Evolutionary conservation across 2,329 filamentous ascomycete genomes (phyloP), one percentile per base, ranked within the genome.

Genomic region (Microascus cirrosus): DNA sequence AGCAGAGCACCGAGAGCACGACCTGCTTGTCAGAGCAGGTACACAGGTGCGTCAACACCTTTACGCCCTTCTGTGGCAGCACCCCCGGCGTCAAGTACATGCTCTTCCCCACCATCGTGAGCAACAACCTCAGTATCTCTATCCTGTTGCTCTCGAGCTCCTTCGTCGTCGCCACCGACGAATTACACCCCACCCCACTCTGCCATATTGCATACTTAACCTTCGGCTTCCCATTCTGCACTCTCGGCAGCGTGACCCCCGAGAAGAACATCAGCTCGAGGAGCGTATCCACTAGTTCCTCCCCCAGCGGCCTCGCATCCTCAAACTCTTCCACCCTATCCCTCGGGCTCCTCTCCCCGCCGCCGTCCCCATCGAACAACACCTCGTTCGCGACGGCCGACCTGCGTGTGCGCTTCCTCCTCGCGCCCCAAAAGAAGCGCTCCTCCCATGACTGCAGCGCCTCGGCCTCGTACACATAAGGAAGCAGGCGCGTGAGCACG

Each of bases 161-260:
- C 70, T 90, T 95, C 56, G 86, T 96, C 3, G 91, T 93, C 11
- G 86, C 86, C 64, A 95, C 85, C 5, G 91, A 84, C 18, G 88
- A 89, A 70, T 96, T 95, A 76, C 93, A 97, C 15, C 94, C 94
- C 34, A 99, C 93, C 54, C 94, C 94, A 67, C 90, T 97, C 74
- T 96, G 91, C 94, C 94, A 99, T 68, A 99, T 97, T 57, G 90
- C 87, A 72, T 94, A 96, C 8, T 87, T 88, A 58, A 96, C 88
- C 69, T 94, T 95, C 61, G 82, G 81, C 67, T 87, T 90, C 57
- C 83, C 83, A 59, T 84, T 79, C 15, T 84, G 79, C 50, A 88
- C 81, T 59, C 79, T 82, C 11, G 93, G 89, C 18, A 96, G 80
- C 0, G 93, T 96, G 66, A 99, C 87, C 58, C 91, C 89, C 10